Percentiles rank a stretch among this genome's conserved stretches.
Evolutionary conservation across 1,139 yeast species (phyloP).

Genomic region (Blastobotrys apis): DNA sequence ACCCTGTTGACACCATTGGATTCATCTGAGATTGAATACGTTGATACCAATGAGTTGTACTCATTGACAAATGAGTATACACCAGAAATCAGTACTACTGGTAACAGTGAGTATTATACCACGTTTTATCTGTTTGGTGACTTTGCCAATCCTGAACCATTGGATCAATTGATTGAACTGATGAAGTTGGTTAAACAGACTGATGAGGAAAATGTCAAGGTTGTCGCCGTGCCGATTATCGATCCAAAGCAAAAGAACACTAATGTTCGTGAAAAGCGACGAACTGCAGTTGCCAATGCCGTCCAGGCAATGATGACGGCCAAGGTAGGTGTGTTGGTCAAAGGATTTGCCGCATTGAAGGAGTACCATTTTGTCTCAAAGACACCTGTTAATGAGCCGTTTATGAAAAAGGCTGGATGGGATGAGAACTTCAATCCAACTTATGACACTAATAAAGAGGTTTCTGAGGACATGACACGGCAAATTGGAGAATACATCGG

Average conservation of each 20-base stretch:
- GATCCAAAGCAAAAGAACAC: slow-evolving; percentile 10
- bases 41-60: slow-evolving; percentile 22
- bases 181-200: slow-evolving; percentile 30
- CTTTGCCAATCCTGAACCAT: slow-evolving; percentile 37
- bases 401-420: background rate
- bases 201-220: slow-evolving; percentile 8
- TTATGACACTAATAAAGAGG: background rate
- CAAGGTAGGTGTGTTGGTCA: background rate
- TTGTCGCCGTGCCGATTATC: slow-evolving; percentile 13
- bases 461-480: background rate
- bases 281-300: slow-evolving; percentile 4
- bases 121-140: slow-evolving; percentile 42
- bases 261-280: slow-evolving; percentile 5
- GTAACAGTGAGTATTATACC: slow-evolving; percentile 41
- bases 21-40: slow-evolving; percentile 16
- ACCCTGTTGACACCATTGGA: slow-evolving; percentile 37
- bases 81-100: slow-evolving; percentile 9
- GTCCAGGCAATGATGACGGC: slow-evolving; percentile 8
- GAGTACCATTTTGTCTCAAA: slow-evolving; percentile 4
- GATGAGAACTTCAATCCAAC: slow-evolving; percentile 4
- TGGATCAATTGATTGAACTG: slow-evolving; percentile 43
- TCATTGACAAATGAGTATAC: slow-evolving; percentile 15
- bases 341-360: slow-evolving; percentile 6
- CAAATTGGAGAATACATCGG: background rate
- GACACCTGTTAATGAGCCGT: background rate